These are phyloP conservation scores for Ophiostoma angusticollis DNA, from an alignment of 2,329 filamentous ascomycete genomes.

Conservation along the genomic window DNA sequence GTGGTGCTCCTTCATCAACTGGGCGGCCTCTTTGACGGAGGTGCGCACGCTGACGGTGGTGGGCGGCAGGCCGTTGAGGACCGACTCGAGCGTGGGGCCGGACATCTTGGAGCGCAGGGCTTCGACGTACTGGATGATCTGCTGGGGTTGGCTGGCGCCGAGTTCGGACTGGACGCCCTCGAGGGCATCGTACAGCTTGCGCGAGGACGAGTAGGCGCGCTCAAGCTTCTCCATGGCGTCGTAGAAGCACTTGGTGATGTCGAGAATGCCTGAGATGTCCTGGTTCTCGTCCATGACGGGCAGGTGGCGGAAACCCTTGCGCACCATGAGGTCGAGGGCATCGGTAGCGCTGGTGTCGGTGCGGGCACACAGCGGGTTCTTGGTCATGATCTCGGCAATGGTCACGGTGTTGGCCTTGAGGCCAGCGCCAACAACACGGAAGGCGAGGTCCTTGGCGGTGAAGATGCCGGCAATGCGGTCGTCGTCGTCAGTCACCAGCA, in stretches of 20 bases:
- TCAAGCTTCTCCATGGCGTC: constrained; percentile 99
- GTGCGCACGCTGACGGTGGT: constrained; percentile 92
- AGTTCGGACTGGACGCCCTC: constrained; percentile 97
- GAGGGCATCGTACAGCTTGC: constrained; percentile 91
- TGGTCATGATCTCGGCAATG: constrained; percentile 98
- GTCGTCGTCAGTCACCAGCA: constrained; percentile 93
- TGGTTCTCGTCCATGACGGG: constrained; percentile 99
- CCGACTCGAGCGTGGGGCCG: constrained; percentile 86
- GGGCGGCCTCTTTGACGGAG: constrained; percentile 88
- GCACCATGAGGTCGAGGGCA: constrained; percentile 92
- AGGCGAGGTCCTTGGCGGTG: constrained; percentile 95
- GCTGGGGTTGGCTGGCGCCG: constrained; percentile 88
- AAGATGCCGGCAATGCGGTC: constrained; percentile 98
- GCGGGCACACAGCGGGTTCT: constrained; percentile 93
- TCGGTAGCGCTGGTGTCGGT: constrained; percentile 98
- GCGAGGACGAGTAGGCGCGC: constrained; percentile 92
- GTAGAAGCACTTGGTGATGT: constrained; percentile 99
- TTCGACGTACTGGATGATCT: constrained; percentile 98
- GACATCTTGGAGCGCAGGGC: constrained; percentile 94
- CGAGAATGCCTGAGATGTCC: constrained; percentile 92
- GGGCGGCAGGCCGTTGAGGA: constrained; percentile 81
- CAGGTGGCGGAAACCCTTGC: constrained; percentile 93
- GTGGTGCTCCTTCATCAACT: constrained; percentile 97
- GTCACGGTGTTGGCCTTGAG: constrained; percentile 81
- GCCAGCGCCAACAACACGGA: constrained; percentile 85